Evolutionary conservation across 1,284 basidiomycete genomes (phyloP), one percentile per base, ranked within the genome.

Genomic region (Boletellus deceptivus): DNA sequence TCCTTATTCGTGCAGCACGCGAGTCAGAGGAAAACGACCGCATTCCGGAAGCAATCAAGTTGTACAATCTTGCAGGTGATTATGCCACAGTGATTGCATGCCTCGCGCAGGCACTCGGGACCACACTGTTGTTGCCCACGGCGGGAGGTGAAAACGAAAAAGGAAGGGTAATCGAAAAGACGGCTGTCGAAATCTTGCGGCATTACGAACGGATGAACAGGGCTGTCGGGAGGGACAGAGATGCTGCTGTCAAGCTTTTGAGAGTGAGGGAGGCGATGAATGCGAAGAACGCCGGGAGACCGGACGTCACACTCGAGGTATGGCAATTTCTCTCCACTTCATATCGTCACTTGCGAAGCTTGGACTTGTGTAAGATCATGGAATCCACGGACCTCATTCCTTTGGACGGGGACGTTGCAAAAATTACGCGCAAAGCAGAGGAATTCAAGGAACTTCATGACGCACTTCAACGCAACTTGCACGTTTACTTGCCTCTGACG

Each of bases 31-130:
- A 84, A 57, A 88, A 86, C 59, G 86, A 88, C 61, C 87, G 90
- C 27, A 85, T 91, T 39, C 80, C 87, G 6, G 93, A 98, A 68
- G 93, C 94, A 2, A 94, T 99, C 72, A 89, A 96, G 68, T 75
- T 99, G 42, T 98, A 93, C 75, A 96, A 98, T 71, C 83, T 98
- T 34, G 93, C 95, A 0, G 91, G 92, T 35, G 91, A 97, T 56
- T 94, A 95, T 67, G 76, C 84, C 45, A 91, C 89, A 27, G 96
- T 99, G 43, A 82, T 98, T 36, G 78, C 83, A 8, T 93, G 92
- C 52, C 85, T 99, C 39, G 93, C 93, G 38, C 84, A 86, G 50
- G 91, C 93, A 4, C 78, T 99, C 0, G 93, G 94, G n/a, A 88
- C 87, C 61, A 87, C 89, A 1, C 77, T 96, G 39, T 77, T 83